These are phyloP conservation scores for Pelargonium fulgidum DNA, from an alignment of 441 rosid genomes.

Conservation along the genomic window DNA sequence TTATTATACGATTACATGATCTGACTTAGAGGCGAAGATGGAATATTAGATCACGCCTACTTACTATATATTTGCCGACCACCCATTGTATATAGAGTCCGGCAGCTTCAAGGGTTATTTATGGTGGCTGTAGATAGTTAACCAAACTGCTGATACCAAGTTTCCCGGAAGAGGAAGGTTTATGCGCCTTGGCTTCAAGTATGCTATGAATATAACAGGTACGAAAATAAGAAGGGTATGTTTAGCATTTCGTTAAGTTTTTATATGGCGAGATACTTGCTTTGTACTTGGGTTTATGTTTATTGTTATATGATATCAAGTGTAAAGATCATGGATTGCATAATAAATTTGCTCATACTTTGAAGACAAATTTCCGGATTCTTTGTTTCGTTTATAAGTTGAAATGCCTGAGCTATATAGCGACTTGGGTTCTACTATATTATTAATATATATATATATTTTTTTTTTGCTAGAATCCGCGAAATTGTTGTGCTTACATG, in stretches of 20 bases:
- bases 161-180: constrained; percentile 7
- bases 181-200: constrained; percentile 10
- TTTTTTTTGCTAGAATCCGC: not conserved
- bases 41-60: constrained; percentile 3
- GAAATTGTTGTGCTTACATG: not conserved
- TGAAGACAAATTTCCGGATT: not conserved
- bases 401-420: too few species aligned
- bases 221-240: constrained; percentile 4
- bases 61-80: constrained; percentile 2
- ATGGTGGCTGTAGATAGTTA: constrained; percentile 22
- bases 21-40: constrained; percentile 23
- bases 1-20: constrained; percentile 55
- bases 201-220: not conserved
- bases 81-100: constrained; percentile 22
- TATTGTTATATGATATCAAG: constrained; percentile 4
- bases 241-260: constrained; percentile 39
- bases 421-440: too few species aligned
- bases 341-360: not conserved
- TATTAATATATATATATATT: too few species aligned
- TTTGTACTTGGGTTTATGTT: constrained; percentile 11
- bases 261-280: constrained; percentile 20
- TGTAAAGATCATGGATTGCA: constrained; percentile 12
- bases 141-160: constrained; percentile 13
- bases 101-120: not conserved
- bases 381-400: not conserved